Base-by-base conservation (phyloP, 306 rosid species). In the Crotalaria pallida region DNA sequence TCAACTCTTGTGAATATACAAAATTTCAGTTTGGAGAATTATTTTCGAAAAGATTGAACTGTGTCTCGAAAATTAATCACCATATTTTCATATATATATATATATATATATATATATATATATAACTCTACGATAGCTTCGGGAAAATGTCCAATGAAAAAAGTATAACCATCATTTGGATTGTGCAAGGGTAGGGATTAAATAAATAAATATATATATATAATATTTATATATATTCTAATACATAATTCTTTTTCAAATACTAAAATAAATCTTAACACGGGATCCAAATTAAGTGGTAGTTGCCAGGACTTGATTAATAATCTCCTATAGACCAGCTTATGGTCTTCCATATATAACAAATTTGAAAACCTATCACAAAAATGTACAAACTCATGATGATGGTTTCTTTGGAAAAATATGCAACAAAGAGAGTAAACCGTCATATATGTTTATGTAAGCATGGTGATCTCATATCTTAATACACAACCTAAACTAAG, bases 251-350 rank as follows among this genome's bases (percentile, higher is more conserved):
- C n/a, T n/a, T n/a, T n/a, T n/a, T 29, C 31, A 0, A 29, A 29
- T 29, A 3, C 0, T 29, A 29, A 29, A 38, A 0, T 3, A 38
- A 38, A 40, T 19, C 11, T 8, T 8, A 5, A 33, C 7, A 22
- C 36, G 10, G 5, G 4, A 61, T 7, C 9, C 10, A 50, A 38
- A 27, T 58, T 9, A 33, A 70, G 23, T 21, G 60, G 55, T 44
- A 6, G 59, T 22, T 62, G 24, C 41, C 63, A 16, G 4, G 61
- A 67, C 77, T 50, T 77, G 73, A 71, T 67, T 62, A 24, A 6
- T 62, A 24, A 6, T 11, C 24, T 1, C 55, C 17, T 31, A n/a
- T n/a, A 15, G 33, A 56, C 10, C 43, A 53, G 41, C 19, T 63
- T 55, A 3, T 31, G 23, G 81, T 77, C 73, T 71, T 71, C 62